Percentiles rank a stretch among this genome's conserved stretches.
Conservation (phyloP, 2,329 filamentous ascomycete genomes). For the Orbilia oligospora region DNA sequence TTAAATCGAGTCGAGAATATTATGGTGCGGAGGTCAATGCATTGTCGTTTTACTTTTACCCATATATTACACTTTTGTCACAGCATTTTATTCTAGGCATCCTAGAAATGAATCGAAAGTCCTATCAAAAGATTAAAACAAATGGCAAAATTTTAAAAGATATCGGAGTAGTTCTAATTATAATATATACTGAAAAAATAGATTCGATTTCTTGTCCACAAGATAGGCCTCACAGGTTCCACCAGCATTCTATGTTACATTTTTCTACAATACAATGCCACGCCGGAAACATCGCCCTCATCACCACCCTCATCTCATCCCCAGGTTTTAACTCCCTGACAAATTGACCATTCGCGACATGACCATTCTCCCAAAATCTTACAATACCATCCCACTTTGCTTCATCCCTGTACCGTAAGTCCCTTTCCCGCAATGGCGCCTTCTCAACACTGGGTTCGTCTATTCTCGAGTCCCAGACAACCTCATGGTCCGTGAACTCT, state of each 20-base stretch:
- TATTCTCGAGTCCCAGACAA: conserved; percentile 29
- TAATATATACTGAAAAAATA: not conserved
- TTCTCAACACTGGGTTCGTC: conserved; percentile 16
- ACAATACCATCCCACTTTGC: conserved; percentile 13
- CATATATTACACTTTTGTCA: too few relatives aligned
- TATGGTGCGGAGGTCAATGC: too few relatives aligned
- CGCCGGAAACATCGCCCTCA: conserved; percentile 42
- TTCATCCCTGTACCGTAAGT: conserved; percentile 5
- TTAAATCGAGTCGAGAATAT: too few relatives aligned
- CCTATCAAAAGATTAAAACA: too few relatives aligned
- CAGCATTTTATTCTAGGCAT: too few relatives aligned
- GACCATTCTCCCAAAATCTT: conserved; percentile 22
- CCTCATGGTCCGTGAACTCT: conserved; percentile 23
- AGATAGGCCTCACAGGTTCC: conserved; percentile 8
- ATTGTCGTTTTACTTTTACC: too few relatives aligned
- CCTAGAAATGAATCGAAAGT: too few relatives aligned
- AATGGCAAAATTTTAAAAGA: too few relatives aligned
- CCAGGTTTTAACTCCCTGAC: conserved; percentile 33
- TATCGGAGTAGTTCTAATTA: too few relatives aligned
- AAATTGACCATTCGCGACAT: conserved; percentile 39
- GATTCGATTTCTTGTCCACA: not conserved
- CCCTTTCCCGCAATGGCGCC: not conserved
- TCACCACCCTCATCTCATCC: conserved; percentile 51
- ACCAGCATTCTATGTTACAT: conserved; percentile 44
- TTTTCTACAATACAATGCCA: conserved; percentile 28